Evolutionary conservation across 2,329 filamentous ascomycete species (phyloP), one percentile per base, ranked within the genome.

Genomic region (Parastagonospora nodorum): DNA sequence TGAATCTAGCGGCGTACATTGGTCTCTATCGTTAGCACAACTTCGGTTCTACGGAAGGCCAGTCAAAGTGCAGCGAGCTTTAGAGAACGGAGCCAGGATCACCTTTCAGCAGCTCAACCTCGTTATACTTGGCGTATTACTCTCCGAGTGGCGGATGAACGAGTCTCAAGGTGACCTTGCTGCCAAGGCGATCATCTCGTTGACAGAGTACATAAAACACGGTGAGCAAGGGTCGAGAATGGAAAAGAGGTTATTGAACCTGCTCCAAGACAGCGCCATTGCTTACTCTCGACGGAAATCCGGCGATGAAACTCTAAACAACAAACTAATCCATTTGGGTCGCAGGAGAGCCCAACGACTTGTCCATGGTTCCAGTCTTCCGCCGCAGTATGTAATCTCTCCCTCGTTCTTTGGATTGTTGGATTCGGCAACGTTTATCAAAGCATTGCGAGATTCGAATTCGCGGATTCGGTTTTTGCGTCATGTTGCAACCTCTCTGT

Each of bases 21-120:
- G 53, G 50, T 53, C 50, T 8, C 29, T 56, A 12, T 48, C 53
- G 9, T 42, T 56, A 8, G 37, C 41, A 2, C 45, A 53, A 19
- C 30, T 56, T 5, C 42, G 46, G 16, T 31, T 43, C 42, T 56
- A 56, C 31, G 53, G 53, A 11, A 28, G 31, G 5, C 35, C 45
- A 7, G 40, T 53, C 4, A 36, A 37, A 15, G 27, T 15, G 2
- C 12, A 46, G 8, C 27, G 7, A 14, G 29, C 28, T 2, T 33
- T 43, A 10, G 15, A 16, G 8, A 33, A 3, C 16, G 5, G 10
- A 16, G 14, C 42, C 11, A 19, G 32, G 14, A 37, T 45, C 11
- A 36, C 42, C n/a, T 10, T 38, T 36, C n/a, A 12, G 14, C 32
- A 45, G n/a, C 42, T 45, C 27, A 16, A 37, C 8, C 42, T 45